These are phyloP conservation scores for Citrullus colocynthis DNA, from an alignment of 306 rosid species.

Conservation along the genomic window DNA sequence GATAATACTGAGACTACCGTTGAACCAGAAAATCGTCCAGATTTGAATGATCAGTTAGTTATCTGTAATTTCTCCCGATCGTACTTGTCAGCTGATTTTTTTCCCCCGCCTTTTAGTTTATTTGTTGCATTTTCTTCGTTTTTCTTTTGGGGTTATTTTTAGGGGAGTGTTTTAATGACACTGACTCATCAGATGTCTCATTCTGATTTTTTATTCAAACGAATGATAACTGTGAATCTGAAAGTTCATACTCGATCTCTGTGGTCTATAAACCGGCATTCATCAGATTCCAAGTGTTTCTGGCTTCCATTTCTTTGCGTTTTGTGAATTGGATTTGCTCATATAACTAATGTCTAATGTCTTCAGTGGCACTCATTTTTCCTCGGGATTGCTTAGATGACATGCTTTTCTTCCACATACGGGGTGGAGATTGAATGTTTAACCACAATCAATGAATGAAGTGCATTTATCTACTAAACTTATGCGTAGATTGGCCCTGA, in stretches of 20 bases:
- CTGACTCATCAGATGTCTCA: background rate
- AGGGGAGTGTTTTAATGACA: background rate
- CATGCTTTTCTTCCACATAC: too few species aligned
- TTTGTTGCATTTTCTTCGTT: background rate
- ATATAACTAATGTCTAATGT: background rate
- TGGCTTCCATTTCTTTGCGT: background rate
- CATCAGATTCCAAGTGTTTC: background rate
- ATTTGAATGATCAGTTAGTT: background rate
- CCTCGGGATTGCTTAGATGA: too few species aligned
- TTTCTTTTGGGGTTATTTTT: background rate
- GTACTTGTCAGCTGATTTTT: background rate
- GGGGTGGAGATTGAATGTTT: background rate
- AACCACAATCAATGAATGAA: too few species aligned
- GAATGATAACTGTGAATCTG: background rate
- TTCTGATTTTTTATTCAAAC: conserved; percentile 2
- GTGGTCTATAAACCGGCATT: background rate
- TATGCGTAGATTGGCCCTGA: background rate
- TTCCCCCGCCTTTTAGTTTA: background rate
- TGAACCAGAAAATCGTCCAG: background rate
- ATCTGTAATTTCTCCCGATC: background rate
- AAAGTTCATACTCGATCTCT: background rate
- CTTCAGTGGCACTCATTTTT: too few species aligned
- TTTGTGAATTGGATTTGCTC: background rate
- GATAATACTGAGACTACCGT: background rate
- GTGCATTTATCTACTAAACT: too few species aligned